Evolutionary conservation across 2,329 filamentous ascomycete genomes (phyloP).

Genomic region (Rugonectria rugulosa): DNA sequence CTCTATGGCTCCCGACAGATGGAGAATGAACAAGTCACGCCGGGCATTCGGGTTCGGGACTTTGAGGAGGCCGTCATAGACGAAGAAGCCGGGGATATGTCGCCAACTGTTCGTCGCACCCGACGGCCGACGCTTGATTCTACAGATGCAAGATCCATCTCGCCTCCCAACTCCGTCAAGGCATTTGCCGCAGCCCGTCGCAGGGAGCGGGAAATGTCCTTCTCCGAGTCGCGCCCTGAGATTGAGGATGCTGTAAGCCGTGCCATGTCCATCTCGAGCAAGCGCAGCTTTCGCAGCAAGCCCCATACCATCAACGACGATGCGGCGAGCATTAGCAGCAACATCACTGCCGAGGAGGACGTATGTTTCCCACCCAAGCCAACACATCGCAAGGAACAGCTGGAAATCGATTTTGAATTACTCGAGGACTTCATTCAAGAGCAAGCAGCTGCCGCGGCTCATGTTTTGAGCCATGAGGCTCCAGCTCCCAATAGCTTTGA

Average conservation of each 20-base stretch:
- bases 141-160: conserved; percentile 71
- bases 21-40: conserved; percentile 46
- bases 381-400: conserved; percentile 71
- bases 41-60: conserved; percentile 69
- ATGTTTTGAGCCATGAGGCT: conserved; percentile 58
- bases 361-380: conserved; percentile 87
- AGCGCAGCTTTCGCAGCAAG: conserved; percentile 64
- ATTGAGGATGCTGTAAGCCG: conserved; percentile 65
- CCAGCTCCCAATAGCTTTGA: conserved; percentile 47
- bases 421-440: conserved; percentile 87
- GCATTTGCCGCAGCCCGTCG: conserved; percentile 92
- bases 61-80: conserved; percentile 83
- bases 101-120: conserved; percentile 52
- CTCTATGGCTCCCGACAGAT: conserved; percentile 63
- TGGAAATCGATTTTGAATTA: conserved; percentile 91
- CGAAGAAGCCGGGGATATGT: conserved; percentile 71
- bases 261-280: conserved; percentile 74
- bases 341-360: conserved; percentile 81
- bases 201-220: conserved; percentile 75
- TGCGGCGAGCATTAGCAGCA: conserved; percentile 66
- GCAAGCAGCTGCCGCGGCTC: conserved; percentile 56
- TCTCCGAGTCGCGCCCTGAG: conserved; percentile 56
- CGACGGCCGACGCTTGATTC: conserved; percentile 67
- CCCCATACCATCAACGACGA: conserved; percentile 69
- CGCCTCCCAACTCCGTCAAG: conserved; percentile 96